A percentile compares a stretch with the other conserved stretches of the same genome.
These are phyloP conservation scores for Alternaria postmessia DNA, from an alignment of 2,329 filamentous ascomycete genomes.

Conservation along the genomic window DNA sequence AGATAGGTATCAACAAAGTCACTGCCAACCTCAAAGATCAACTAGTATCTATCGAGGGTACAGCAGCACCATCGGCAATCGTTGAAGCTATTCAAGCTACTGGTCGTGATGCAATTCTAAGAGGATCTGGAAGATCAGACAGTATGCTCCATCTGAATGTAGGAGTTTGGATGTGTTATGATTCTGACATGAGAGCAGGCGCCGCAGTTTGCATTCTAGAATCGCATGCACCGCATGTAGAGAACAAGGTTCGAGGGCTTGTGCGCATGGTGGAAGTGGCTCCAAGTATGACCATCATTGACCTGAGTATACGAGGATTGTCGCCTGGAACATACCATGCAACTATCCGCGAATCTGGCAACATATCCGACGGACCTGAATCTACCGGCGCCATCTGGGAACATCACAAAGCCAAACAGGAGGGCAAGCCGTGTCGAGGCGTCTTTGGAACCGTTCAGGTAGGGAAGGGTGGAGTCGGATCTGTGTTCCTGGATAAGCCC, in stretches of 20 bases:
- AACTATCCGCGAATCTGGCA: constrained; percentile 83
- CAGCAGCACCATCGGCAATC: constrained; percentile 88
- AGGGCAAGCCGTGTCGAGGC: constrained; percentile 63
- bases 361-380: constrained; percentile 82
- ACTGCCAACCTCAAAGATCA: constrained; percentile 84
- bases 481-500: constrained; percentile 79
- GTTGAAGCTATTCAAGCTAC: constrained; percentile 88
- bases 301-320: constrained; percentile 85
- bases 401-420: constrained; percentile 55
- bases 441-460: constrained; percentile 80
- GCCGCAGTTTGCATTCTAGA: constrained; percentile 96
- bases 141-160: constrained; percentile 63
- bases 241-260: constrained; percentile 80
- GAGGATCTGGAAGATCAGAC: constrained; percentile 85
- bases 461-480: constrained; percentile 76
- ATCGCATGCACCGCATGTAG: constrained; percentile 70
- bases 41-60: constrained; percentile 84
- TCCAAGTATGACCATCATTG: constrained; percentile 79
- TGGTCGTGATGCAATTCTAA: constrained; percentile 91
- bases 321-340: constrained; percentile 82
- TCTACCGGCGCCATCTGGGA: constrained; percentile 88
- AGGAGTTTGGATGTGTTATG: not conserved
- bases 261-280: constrained; percentile 93
- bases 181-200: constrained; percentile 53
- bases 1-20: constrained; percentile 79